Evolutionary conservation across 805 yeast species (phyloP).

Genomic region (Lachancea waltii): DNA sequence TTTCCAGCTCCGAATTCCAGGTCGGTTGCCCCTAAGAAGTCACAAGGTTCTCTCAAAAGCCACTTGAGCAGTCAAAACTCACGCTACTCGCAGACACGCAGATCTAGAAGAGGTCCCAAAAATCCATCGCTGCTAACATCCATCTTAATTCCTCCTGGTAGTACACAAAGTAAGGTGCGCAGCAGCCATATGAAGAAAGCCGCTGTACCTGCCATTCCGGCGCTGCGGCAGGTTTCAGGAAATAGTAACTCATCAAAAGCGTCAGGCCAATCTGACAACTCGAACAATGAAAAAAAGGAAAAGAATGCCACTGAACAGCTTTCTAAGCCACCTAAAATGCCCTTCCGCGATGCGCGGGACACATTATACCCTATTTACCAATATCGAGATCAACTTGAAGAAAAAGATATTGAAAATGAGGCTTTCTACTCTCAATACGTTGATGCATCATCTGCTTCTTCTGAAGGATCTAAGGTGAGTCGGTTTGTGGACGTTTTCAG

Average conservation of each 20-base stretch:
- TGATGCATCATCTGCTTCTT: slow-evolving; percentile 19
- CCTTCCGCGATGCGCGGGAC: slow-evolving; percentile 1
- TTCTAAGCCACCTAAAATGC: neutral
- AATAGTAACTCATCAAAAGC: slow-evolving; percentile 1
- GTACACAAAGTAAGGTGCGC: neutral
- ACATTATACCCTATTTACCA: slow-evolving; percentile 7
- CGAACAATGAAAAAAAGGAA: neutral
- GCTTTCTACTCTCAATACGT: slow-evolving; percentile 19
- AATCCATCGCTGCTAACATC: slow-evolving; percentile 9
- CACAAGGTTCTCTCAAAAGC: slow-evolving; percentile 11
- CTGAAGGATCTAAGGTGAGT: slow-evolving; percentile 19
- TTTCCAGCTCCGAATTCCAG: neutral
- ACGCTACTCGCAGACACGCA: slow-evolving; percentile 6
- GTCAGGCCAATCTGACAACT: neutral
- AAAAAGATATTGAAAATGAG: slow-evolving; percentile 4
- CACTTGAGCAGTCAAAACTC: slow-evolving; percentile 4
- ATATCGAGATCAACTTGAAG: slow-evolving; percentile 3
- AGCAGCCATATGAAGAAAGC: neutral
- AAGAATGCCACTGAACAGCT: neutral
- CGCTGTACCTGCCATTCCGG: slow-evolving; percentile 9
- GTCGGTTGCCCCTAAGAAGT: slow-evolving; percentile 9
- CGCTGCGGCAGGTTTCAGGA: slow-evolving; percentile 10
- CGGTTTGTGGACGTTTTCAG: slow-evolving; percentile 23
- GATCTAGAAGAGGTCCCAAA: slow-evolving; percentile 5
- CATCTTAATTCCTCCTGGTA: slow-evolving; percentile 10